Evolutionary conservation across 176 grass and related monocot species (phyloP).

Genomic region (Neostapfia colusana): DNA sequence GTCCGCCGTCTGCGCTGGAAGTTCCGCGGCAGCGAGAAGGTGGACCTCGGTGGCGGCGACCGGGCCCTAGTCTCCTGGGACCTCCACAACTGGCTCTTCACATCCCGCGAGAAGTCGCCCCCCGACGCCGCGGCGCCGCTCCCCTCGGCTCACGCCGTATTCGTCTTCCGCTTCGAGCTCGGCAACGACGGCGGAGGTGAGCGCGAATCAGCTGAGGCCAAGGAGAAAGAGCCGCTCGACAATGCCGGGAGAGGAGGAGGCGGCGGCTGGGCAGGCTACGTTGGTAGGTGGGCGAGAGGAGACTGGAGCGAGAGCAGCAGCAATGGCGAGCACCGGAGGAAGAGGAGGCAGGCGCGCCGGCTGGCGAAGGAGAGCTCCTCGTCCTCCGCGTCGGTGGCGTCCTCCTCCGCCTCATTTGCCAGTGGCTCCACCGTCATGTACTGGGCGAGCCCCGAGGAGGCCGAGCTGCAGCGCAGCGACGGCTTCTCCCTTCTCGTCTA

Average conservation of each 20-base stretch:
- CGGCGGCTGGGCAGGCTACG: slow-evolving; percentile 37
- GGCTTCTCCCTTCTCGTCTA: slow-evolving; percentile 91
- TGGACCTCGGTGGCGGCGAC: slow-evolving; percentile 61
- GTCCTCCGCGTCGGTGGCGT: slow-evolving; percentile 54
- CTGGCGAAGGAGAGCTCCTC: slow-evolving; percentile 57
- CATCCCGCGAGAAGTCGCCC: slow-evolving; percentile 25
- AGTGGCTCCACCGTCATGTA: slow-evolving; percentile 85
- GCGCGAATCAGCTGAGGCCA: slow-evolving; percentile 9
- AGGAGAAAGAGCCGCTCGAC: slow-evolving; percentile 33
- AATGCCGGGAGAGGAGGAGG: slow-evolving; percentile 28
- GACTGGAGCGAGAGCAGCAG: too few relatives aligned
- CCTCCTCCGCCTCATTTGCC: slow-evolving; percentile 51
- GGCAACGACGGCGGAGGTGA: slow-evolving; percentile 20
- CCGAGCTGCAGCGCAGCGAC: slow-evolving; percentile 64
- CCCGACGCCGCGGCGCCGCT: slow-evolving; percentile 19
- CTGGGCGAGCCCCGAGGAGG: slow-evolving; percentile 77
- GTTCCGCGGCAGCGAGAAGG: slow-evolving; percentile 83
- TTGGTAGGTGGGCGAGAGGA: slow-evolving; percentile 2
- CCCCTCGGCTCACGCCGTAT: slow-evolving; percentile 57
- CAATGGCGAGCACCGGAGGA: slow-evolving; percentile 41
- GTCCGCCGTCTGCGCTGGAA: slow-evolving; percentile 82
- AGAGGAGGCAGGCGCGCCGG: neutral
- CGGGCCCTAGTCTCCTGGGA: slow-evolving; percentile 83
- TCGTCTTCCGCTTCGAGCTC: slow-evolving; percentile 85
- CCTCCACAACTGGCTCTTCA: slow-evolving; percentile 90